Percentiles rank a stretch among this genome's conserved stretches.
phyloP scores from a whole-genome alignment of 2,329 filamentous ascomycete species.

The Huntiella bhutanensis region DNA sequence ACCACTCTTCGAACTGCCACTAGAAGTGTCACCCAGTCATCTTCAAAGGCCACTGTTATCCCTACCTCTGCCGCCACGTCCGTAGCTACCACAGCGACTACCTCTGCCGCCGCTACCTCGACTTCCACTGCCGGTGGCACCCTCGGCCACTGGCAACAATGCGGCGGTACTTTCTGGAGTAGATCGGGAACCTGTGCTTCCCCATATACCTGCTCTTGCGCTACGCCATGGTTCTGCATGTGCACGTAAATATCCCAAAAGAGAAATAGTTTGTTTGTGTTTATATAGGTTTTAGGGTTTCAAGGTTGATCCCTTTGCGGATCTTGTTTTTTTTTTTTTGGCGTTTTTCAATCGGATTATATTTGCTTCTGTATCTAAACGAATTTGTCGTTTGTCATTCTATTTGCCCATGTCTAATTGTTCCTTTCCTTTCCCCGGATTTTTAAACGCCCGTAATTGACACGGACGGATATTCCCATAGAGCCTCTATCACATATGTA shows the following conservation, averaged over 20 bases:
- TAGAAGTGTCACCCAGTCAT: constrained; percentile 7
- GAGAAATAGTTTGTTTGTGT: too few relatives aligned
- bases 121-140: not conserved
- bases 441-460: too few relatives aligned
- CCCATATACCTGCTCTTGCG: constrained; percentile 11
- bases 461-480: too few relatives aligned
- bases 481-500: too few relatives aligned
- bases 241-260: constrained; percentile 11
- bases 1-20: constrained; percentile 10
- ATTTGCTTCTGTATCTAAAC: too few relatives aligned
- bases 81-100: not conserved
- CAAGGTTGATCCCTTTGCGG: too few relatives aligned
- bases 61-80: not conserved
- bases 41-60: constrained; percentile 7
- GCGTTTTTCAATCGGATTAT: too few relatives aligned
- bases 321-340: too few relatives aligned
- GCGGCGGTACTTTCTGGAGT: constrained; percentile 13
- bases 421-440: too few relatives aligned
- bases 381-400: too few relatives aligned
- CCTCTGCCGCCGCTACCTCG: not conserved
- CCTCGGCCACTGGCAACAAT: constrained; percentile 13
- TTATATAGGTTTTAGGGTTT: too few relatives aligned
- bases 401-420: too few relatives aligned
- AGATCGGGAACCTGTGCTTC: constrained; percentile 13
- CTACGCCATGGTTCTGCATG: constrained; percentile 15